A percentile compares a stretch with the other conserved stretches of the same genome.
phyloP scores from a whole-genome alignment of 176 grass and related monocot species.

The Rhynchospora tenuis region DNA sequence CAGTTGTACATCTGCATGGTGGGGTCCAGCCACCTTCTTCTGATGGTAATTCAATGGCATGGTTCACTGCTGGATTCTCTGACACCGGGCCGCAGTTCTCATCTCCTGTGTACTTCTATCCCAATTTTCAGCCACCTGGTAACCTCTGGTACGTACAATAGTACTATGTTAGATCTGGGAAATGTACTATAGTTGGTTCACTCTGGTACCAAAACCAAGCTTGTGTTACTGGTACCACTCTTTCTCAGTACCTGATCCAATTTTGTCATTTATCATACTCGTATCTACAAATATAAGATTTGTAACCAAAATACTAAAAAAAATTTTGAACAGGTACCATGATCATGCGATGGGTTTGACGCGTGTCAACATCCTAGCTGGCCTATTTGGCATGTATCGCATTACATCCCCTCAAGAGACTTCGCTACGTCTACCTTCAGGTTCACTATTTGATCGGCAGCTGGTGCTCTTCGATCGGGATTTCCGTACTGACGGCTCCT shows the following conservation, averaged over 20 bases:
- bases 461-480: conserved; percentile 40
- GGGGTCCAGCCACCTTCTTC: conserved; percentile 39
- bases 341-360: conserved; percentile 46
- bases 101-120: conserved; percentile 24
- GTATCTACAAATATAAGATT: neutral
- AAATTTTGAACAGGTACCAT: conserved; percentile 27
- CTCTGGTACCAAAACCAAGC: neutral
- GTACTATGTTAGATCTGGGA: neutral
- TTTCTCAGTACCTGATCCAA: neutral
- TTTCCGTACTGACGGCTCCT: conserved; percentile 34
- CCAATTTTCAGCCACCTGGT: conserved; percentile 44
- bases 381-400: conserved; percentile 34
- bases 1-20: conserved; percentile 50
- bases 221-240: neutral
- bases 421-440: conserved; percentile 33
- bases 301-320: neutral
- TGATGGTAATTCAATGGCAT: conserved; percentile 37
- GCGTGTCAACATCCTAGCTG: conserved; percentile 46
- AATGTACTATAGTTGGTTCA: neutral
- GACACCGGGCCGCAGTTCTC: conserved; percentile 27
- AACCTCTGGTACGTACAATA: conserved; percentile 34
- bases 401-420: conserved; percentile 14
- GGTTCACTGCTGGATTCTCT: conserved; percentile 31
- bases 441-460: conserved; percentile 28
- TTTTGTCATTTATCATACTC: neutral